Evolutionary conservation across 1,284 basidiomycete genomes (phyloP), one percentile per base, ranked within the genome.

Genomic region (Veloporphyrellus conicus): DNA sequence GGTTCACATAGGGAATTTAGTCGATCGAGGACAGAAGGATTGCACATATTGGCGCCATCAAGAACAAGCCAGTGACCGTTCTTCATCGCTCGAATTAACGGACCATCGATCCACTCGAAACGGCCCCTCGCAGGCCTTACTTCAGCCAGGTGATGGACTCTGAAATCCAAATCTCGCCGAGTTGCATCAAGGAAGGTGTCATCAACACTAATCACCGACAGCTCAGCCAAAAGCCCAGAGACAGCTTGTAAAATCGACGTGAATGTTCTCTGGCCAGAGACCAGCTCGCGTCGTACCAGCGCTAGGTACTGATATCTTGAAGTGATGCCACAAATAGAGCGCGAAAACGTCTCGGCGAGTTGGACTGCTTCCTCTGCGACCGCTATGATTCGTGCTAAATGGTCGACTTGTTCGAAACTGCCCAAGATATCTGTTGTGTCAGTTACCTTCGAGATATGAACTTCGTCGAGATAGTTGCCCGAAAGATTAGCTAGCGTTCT

Each of bases 51-150:
- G 43, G 96, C 94, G 52, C 87, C 87, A 55, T 97, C 92, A 45
- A 99, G 77, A 37, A 98, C 73, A 41, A 97, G 72, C 94, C 96
- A 98, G 55, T 86, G 76, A 1, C 97, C 96, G 19, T 77, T 71
- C 63, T 85, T 87, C 73, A 99, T 82, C 1, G 96, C 93, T 37
- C 76, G 77, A 23, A 98, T 76, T 16, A 99, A 75, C n/a, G 93
- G 91, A 1, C 96, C 96, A 63, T 99, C 95, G 10, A 93, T 77
- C 96, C 97, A 99, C 59, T 90, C 89, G 63, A 99, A 97, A 15
- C 81, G 78, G 16, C 87, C 84, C 20, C 57, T 59, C 12, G 62
- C 56, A 14, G 50, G 52, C 22, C 51, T 41, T 16, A 38, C 34
- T 27, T 56, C 47, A 12, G 47, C 41, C 29, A 69, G 42, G 25